Evolutionary conservation across 2,329 filamentous ascomycete genomes (phyloP).

Genomic region (Graphilbum fragrans): DNA sequence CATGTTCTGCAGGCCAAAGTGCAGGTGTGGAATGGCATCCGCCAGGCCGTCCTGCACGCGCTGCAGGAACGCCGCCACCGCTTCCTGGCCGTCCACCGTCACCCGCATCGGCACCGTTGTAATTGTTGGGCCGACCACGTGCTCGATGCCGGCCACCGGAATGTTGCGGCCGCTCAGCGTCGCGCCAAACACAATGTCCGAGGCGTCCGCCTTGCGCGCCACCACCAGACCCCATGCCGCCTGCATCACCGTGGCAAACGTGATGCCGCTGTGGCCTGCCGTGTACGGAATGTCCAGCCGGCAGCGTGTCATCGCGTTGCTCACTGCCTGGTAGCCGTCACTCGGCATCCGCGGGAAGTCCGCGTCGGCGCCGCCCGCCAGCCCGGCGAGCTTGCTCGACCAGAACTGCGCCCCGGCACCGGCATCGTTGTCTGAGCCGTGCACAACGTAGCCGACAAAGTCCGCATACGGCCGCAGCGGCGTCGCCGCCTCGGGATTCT

Average conservation of each 20-base stretch:
- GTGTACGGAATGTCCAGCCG: constrained; percentile 17
- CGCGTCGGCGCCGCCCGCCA: constrained; percentile 11
- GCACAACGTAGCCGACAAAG: no score
- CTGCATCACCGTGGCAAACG: constrained; percentile 33
- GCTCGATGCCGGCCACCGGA: constrained; percentile 32
- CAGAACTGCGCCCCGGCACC: no score
- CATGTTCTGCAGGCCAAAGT: no score
- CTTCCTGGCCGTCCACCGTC: constrained; percentile 19
- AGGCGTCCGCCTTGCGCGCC: constrained; percentile 36
- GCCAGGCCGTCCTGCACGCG: no score
- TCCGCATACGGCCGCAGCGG: no score
- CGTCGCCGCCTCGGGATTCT: no score
- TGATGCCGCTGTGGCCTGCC: no score
- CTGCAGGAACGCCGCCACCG: no score
- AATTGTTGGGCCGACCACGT: constrained; percentile 50
- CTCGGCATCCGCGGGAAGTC: not conserved
- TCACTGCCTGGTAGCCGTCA: no score
- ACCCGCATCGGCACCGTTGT: constrained; percentile 48
- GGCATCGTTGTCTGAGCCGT: no score
- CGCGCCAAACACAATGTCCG: constrained; percentile 46
- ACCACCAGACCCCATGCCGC: constrained; percentile 46
- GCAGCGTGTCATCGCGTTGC: not conserved
- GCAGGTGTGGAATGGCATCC: no score
- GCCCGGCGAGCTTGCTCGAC: no score
- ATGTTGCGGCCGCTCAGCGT: constrained; percentile 45